Percentiles rank a stretch among this genome's conserved stretches.
Evolutionary conservation across 345 rosid genomes (phyloP).

Genomic region (Acer negundo): DNA sequence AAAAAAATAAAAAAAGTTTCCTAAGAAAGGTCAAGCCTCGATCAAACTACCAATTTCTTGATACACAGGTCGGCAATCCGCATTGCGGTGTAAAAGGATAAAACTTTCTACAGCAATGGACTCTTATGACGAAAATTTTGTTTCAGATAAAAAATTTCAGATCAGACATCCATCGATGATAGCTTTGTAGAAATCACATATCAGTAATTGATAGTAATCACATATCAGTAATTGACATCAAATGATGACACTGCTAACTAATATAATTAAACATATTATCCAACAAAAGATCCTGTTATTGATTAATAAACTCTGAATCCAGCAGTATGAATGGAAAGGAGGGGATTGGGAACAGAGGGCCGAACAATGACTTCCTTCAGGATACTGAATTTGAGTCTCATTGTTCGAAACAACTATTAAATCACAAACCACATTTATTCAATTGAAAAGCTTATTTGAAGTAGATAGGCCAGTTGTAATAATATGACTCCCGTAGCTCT

Average conservation of each 20-base stretch:
- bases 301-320: neutral
- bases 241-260: neutral
- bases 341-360: neutral
- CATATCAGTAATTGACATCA: neutral
- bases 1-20: no score
- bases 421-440: neutral
- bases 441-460: slow-evolving; percentile 50
- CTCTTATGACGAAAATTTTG: no score
- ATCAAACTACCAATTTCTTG: no score
- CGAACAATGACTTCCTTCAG: neutral
- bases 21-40: no score
- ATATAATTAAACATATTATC: neutral
- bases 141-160: no score
- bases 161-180: no score
- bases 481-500: slow-evolving; percentile 71
- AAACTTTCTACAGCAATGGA: no score
- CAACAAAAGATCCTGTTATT: neutral
- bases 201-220: neutral
- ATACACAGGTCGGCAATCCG: neutral
- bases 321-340: neutral
- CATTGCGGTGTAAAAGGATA: no score
- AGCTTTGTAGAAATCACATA: no score
- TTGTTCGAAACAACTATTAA: neutral
- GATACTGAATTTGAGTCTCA: neutral
- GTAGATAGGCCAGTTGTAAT: slow-evolving; percentile 82